Conservation (phyloP, 2,329 filamentous ascomycete species). For the Pestalotiopsis sp. region DNA sequence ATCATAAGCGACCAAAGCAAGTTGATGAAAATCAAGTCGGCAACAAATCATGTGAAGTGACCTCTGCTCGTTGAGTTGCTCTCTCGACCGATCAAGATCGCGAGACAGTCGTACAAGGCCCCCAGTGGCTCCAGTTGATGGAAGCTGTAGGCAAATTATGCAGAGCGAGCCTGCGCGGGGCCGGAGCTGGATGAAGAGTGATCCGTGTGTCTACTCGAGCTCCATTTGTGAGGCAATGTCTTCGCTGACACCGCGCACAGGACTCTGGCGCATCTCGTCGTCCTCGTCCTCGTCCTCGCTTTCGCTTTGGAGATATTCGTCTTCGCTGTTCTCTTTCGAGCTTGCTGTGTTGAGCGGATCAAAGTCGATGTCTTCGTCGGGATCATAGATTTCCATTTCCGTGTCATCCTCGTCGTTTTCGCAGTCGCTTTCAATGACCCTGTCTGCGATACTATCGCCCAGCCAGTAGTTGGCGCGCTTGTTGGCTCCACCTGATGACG, state of each 20-base stretch:
- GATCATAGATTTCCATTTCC: constrained; percentile 53
- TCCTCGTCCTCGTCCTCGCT: constrained; percentile 39
- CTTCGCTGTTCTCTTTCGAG: constrained; percentile 48
- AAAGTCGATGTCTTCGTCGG: constrained; percentile 60
- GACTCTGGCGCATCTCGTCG: constrained; percentile 41
- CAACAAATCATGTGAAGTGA: background rate
- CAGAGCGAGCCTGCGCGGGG: background rate
- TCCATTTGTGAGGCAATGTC: constrained; percentile 67
- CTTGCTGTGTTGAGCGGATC: constrained; percentile 56
- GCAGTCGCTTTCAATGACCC: constrained; percentile 45
- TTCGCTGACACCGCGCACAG: constrained; percentile 62
- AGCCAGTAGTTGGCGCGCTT: constrained; percentile 92
- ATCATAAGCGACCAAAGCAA: background rate
- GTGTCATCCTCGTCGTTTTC: constrained; percentile 55
- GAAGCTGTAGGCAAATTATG: background rate
- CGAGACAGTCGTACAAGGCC: background rate
- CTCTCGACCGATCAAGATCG: background rate
- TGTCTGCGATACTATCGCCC: constrained; percentile 63
- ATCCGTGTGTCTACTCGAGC: constrained; percentile 43
- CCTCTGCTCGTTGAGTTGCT: background rate
- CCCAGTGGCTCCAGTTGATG: background rate
- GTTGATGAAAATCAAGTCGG: background rate
- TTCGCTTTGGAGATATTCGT: constrained; percentile 44
- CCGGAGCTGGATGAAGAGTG: background rate
- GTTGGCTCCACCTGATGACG: constrained; percentile 54